Evolutionary conservation across 2,329 filamentous ascomycete genomes (phyloP).

Genomic region (Trichoderma brevicompactum): DNA sequence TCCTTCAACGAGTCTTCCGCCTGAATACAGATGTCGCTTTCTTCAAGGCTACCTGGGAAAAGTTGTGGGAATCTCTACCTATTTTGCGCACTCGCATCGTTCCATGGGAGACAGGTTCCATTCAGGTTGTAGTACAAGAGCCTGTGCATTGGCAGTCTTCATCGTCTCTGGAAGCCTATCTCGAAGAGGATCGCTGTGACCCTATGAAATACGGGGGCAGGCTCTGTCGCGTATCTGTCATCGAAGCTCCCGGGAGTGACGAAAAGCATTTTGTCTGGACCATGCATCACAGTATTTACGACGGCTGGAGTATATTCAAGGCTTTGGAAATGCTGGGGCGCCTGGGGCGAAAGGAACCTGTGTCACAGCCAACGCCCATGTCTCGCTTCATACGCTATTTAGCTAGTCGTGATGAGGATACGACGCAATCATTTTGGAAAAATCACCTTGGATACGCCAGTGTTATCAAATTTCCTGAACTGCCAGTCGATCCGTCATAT

Average conservation of each 20-base stretch:
- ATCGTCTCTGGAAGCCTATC: not conserved
- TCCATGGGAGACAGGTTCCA: not conserved
- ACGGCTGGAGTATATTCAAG: conserved; percentile 13
- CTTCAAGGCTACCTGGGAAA: conserved; percentile 13
- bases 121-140: conserved; percentile 22
- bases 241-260: not conserved
- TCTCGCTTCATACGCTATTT: conserved; percentile 13
- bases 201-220: conserved; percentile 14
- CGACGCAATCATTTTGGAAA: conserved; percentile 2
- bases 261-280: not conserved
- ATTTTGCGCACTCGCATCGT: conserved; percentile 28
- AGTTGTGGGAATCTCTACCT: not conserved
- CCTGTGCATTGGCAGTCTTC: not conserved
- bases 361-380: not conserved
- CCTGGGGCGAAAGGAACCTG: not conserved
- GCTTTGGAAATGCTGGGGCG: conserved; percentile 6
- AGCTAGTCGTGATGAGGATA: not conserved
- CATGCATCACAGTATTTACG: conserved; percentile 17
- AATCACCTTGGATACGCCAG: conserved; percentile 1
- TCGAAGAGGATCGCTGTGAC: not conserved
- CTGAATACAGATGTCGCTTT: not conserved
- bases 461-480: not conserved
- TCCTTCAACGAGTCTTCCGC: conserved; percentile 18
- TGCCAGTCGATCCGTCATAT: not conserved
- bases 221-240: not conserved